These are phyloP conservation scores for Stemphylium lycopersici DNA, from an alignment of 2,329 filamentous ascomycete genomes.

Conservation along the genomic window DNA sequence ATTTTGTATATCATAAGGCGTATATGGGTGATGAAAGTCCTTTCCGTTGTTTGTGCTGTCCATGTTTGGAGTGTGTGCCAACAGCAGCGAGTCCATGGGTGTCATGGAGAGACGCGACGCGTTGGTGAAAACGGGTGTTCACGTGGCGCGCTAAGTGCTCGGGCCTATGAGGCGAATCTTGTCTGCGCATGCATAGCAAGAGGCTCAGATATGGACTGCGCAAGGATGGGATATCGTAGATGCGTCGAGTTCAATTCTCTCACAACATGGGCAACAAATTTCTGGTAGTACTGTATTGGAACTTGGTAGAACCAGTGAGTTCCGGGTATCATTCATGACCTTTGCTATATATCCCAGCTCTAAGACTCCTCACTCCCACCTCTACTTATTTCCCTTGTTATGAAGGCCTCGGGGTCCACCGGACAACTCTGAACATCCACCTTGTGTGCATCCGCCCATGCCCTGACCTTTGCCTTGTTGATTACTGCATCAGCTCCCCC, in stretches of 20 bases:
- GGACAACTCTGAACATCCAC: slow-evolving; percentile 65
- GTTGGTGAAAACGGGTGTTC: slow-evolving; percentile 14
- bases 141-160: slow-evolving; percentile 8
- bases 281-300: not conserved
- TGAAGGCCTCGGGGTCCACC: slow-evolving; percentile 77
- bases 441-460: slow-evolving; percentile 68
- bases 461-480: slow-evolving; percentile 64
- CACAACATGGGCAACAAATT: not conserved
- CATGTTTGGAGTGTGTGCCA: slow-evolving; percentile 20
- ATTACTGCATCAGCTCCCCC: slow-evolving; percentile 58
- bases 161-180: not conserved
- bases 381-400: slow-evolving; percentile 58
- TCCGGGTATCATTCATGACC: slow-evolving; percentile 1
- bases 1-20: slow-evolving; percentile 84
- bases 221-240: not conserved
- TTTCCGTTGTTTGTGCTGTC: slow-evolving; percentile 16
- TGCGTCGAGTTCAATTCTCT: not conserved
- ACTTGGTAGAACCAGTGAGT: not conserved
- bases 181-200: not conserved
- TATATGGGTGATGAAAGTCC: slow-evolving; percentile 85
- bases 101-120: slow-evolving; percentile 5
- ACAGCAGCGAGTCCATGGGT: not conserved
- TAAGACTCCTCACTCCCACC: slow-evolving; percentile 34
- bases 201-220: not conserved
- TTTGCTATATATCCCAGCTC: not conserved